Evolutionary conservation across 176 grass and related monocot genomes (phyloP).

Genomic region (Triticum turgidum): DNA sequence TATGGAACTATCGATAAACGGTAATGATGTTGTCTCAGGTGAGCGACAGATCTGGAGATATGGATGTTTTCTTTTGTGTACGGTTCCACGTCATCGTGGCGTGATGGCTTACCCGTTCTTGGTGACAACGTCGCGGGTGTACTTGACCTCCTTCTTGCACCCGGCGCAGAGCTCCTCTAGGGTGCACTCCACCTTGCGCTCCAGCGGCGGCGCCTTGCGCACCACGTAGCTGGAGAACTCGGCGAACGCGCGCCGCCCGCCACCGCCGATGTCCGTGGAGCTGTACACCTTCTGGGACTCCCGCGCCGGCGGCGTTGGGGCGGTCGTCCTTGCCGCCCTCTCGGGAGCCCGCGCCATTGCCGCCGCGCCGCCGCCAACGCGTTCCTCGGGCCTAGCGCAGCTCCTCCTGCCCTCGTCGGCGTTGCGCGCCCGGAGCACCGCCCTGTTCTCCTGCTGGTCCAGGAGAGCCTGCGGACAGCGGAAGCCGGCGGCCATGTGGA

Average conservation of each 20-base stretch:
- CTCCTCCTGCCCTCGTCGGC: not conserved
- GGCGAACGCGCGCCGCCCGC: constrained; percentile 41
- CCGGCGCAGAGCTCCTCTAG: constrained; percentile 89
- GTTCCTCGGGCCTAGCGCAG: not conserved
- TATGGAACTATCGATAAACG: not conserved
- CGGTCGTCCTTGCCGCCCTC: not conserved
- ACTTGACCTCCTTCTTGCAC: constrained; percentile 84
- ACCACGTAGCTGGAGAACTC: constrained; percentile 66
- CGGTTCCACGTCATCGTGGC: not conserved
- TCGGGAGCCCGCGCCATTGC: not conserved
- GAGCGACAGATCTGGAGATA: not conserved
- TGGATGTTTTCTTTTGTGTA: not conserved
- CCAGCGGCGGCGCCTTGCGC: constrained; percentile 75
- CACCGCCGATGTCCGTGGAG: not conserved
- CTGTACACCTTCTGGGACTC: constrained; percentile 50
- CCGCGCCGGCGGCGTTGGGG: not conserved
- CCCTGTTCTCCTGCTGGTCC: constrained; percentile 70
- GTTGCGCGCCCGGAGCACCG: constrained; percentile 19
- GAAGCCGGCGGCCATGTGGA: not conserved
- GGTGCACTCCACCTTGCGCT: constrained; percentile 80
- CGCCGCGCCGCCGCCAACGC: not conserved
- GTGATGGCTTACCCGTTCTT: constrained; percentile 77
- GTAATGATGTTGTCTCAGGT: constrained; percentile 12
- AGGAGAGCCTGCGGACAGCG: constrained; percentile 45
- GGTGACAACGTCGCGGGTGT: constrained; percentile 68